A percentile compares a stretch with the other conserved stretches of the same genome.
Conservation (phyloP, 116 monocot species). For the Thalassia testudinum region DNA sequence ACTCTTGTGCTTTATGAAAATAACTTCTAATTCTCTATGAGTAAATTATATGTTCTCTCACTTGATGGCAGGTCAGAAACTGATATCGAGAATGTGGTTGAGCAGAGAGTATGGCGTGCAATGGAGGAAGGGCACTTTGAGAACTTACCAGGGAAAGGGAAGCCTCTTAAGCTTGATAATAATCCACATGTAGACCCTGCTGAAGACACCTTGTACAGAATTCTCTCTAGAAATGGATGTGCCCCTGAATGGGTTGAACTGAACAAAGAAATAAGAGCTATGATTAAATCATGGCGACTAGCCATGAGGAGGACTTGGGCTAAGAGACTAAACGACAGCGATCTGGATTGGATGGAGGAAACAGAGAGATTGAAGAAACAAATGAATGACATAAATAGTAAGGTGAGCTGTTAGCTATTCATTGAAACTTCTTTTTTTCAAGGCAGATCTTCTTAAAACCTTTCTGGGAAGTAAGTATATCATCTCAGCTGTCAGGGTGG, state of each 20-base stretch:
- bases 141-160: constrained; percentile 83
- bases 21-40: too few species aligned
- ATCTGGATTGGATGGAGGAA: constrained; percentile 23
- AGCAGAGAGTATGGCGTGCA: constrained; percentile 80
- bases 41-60: too few species aligned
- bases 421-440: background rate
- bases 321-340: constrained; percentile 6
- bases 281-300: constrained; percentile 40
- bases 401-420: constrained; percentile 21
- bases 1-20: too few species aligned
- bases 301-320: constrained; percentile 40
- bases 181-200: constrained; percentile 88
- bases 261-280: constrained; percentile 71
- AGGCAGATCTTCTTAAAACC: too few species aligned
- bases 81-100: constrained; percentile 74
- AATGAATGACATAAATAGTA: constrained; percentile 55
- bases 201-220: constrained; percentile 75
- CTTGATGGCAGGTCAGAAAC: constrained; percentile 55
- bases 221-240: constrained; percentile 73
- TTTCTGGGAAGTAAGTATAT: too few species aligned
- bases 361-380: constrained; percentile 30
- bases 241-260: constrained; percentile 93
- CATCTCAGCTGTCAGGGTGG: too few species aligned
- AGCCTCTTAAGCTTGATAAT: constrained; percentile 47
- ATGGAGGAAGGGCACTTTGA: constrained; percentile 98